Base-by-base conservation (phyloP, 2,329 filamentous ascomycete species). In the Chrysoporthe puriensis region DNA sequence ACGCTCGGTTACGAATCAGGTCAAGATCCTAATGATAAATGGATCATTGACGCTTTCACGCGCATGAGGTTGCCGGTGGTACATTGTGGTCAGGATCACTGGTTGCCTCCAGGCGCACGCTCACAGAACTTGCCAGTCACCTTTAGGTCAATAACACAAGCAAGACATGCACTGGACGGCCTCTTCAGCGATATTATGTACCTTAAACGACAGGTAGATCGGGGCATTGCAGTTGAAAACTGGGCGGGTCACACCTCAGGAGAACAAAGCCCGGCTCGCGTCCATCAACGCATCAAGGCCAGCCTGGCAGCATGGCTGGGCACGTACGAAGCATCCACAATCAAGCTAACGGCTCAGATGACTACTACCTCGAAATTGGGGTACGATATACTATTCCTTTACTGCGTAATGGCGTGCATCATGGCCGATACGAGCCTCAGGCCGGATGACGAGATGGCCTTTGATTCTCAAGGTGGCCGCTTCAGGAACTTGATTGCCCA, bases 391-490 rank as follows among this genome's bases (percentile, higher is more conserved):
- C 71, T 85, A 0, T 69, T 64, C 3, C 66, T 77, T 3, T 81
- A 84, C 66, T 76, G 84, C 70, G 76, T 73, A 62, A 78, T 85
- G 79, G 77, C 78, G 0, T 73, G 70, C 4, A 80, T 86, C 66
- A 83, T 84, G 77, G 73, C 74, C 14, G 72, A 76, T 4, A 78
- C 77, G 0, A 79, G 76, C 60, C 73, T 81, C 0, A 69, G 68
- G 1, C 67, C 70, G 3, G 57, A 62, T 8, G 73, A 78, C 57
- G 80, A 83, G 69, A 72, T 67, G 2, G 71, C 74, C 11, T 84
- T 77, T 60, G 81, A 84, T 70, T 44, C 66, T 1, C 73, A 79
- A 58, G 76, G 73, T 4, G 34, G 71, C 0, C 62, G 72, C 9
- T 82, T 83, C 69, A 21, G 73, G 6, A 60, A 61, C 1, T 71